phyloP scores from a whole-genome alignment of 345 rosid species.

The Mallotus nudiflorus region DNA sequence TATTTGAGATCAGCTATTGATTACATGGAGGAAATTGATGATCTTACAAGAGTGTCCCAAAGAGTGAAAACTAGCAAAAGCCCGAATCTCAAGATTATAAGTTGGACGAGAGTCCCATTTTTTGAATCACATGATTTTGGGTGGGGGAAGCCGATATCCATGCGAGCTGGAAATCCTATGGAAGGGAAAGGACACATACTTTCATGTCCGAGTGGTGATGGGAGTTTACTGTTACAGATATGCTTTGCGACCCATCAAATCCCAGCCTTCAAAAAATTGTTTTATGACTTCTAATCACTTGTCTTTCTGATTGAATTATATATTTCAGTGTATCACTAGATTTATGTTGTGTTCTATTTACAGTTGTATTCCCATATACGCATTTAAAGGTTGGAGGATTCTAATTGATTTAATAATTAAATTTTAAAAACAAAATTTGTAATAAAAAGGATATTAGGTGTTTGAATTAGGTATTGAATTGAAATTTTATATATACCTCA shows the following conservation, averaged over 20 bases:
- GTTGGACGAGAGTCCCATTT: constrained; percentile 4
- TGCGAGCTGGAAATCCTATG: not conserved
- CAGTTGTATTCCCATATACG: no score
- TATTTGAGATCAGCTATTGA: not conserved
- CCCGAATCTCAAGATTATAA: not conserved
- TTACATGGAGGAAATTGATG: not conserved
- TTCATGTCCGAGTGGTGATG: not conserved
- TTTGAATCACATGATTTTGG: not conserved
- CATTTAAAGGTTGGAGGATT: no score
- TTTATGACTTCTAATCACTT: constrained; percentile 20
- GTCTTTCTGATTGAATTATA: no score
- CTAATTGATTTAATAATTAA: no score
- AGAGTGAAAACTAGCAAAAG: not conserved
- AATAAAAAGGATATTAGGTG: no score
- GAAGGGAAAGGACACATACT: constrained; percentile 5
- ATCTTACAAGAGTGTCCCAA: not conserved
- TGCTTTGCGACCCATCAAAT: constrained; percentile 19
- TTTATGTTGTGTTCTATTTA: no score
- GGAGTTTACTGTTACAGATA: not conserved
- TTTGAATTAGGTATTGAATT: no score
- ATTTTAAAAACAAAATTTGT: no score
- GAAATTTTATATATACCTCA: no score
- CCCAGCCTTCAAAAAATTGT: constrained; percentile 15
- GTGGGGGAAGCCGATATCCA: not conserved
- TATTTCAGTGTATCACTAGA: no score